Percentiles rank a stretch among this genome's conserved stretches.
phyloP scores from a whole-genome alignment of 805 yeast species.

The Suhomyces faveliae region DNA sequence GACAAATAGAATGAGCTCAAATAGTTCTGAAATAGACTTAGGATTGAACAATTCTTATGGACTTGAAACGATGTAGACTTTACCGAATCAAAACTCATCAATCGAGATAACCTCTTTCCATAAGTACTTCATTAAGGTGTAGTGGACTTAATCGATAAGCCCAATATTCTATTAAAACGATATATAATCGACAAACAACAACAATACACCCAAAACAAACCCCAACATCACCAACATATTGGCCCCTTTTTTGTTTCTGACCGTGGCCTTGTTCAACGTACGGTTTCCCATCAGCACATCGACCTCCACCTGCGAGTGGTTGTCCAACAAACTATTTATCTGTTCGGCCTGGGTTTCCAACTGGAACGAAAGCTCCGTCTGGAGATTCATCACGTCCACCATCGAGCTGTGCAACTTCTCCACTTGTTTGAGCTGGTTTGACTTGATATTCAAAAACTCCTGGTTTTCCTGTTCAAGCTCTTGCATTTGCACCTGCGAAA shows the following conservation, averaged over 20 bases:
- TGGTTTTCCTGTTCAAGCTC: constrained; percentile 59
- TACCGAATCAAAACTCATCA: too few relatives aligned
- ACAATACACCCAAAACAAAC: constrained; percentile 51
- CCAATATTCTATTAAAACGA: constrained; percentile 13
- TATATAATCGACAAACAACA: constrained; percentile 55
- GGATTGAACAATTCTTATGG: too few relatives aligned
- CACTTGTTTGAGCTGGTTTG: constrained; percentile 60
- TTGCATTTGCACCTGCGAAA: constrained; percentile 57
- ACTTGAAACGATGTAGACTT: too few relatives aligned
- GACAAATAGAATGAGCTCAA: background rate
- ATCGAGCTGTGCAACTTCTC: constrained; percentile 60
- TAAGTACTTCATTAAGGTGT: too few relatives aligned
- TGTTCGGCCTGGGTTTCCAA: constrained; percentile 69
- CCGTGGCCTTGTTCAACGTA: constrained; percentile 66
- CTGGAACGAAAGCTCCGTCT: constrained; percentile 72
- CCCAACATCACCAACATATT: constrained; percentile 56
- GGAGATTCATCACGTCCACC: constrained; percentile 71
- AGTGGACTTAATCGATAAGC: too few relatives aligned
- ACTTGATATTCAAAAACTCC: constrained; percentile 51
- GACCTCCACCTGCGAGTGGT: constrained; percentile 61
- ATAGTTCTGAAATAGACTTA: too few relatives aligned
- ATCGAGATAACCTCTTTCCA: too few relatives aligned
- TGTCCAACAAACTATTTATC: constrained; percentile 59
- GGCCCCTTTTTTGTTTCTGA: constrained; percentile 58
- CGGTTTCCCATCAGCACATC: constrained; percentile 73